Evolutionary conservation across 202 grass and related monocot species (phyloP).

Genomic region (Hordeum pubiflorum): DNA sequence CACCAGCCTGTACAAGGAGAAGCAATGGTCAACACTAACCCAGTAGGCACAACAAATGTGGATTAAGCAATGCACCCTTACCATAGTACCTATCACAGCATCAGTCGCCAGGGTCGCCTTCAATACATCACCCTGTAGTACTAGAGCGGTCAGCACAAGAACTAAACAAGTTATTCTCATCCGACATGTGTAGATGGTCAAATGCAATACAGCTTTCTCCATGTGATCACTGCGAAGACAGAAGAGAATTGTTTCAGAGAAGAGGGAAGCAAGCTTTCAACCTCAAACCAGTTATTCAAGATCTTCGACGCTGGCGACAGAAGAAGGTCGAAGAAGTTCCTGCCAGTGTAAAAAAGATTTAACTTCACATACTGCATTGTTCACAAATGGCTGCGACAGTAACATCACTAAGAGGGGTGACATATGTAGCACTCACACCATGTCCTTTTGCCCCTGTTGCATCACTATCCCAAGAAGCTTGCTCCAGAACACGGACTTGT

Average conservation of each 20-base stretch:
- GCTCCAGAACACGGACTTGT: constrained; percentile 77
- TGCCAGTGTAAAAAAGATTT: constrained; percentile 19
- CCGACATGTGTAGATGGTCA: background rate
- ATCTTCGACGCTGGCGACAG: constrained; percentile 89
- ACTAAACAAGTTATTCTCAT: constrained; percentile 9
- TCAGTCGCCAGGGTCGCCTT: constrained; percentile 98
- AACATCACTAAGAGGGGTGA: background rate
- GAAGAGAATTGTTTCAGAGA: constrained; percentile 12
- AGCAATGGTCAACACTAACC: constrained; percentile 9
- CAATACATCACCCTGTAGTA: constrained; percentile 68
- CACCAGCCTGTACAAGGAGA: constrained; percentile 57
- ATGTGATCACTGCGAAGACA: constrained; percentile 6
- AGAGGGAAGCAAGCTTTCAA: constrained; percentile 24
- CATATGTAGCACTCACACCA: constrained; percentile 62
- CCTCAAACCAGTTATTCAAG: constrained; percentile 98
- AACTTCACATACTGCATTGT: background rate
- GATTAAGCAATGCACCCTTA: constrained; percentile 33
- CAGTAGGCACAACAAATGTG: background rate
- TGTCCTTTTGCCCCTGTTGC: constrained; percentile 74
- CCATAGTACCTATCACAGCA: constrained; percentile 84
- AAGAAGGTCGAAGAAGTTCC: constrained; percentile 84
- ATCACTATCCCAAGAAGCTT: constrained; percentile 53
- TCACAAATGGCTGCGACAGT: background rate
- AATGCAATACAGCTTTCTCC: background rate
- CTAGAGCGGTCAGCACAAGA: constrained; percentile 11